Evolutionary conservation across 345 rosid species (phyloP), one percentile per base, ranked within the genome.

Genomic region (Corchorus capsularis): DNA sequence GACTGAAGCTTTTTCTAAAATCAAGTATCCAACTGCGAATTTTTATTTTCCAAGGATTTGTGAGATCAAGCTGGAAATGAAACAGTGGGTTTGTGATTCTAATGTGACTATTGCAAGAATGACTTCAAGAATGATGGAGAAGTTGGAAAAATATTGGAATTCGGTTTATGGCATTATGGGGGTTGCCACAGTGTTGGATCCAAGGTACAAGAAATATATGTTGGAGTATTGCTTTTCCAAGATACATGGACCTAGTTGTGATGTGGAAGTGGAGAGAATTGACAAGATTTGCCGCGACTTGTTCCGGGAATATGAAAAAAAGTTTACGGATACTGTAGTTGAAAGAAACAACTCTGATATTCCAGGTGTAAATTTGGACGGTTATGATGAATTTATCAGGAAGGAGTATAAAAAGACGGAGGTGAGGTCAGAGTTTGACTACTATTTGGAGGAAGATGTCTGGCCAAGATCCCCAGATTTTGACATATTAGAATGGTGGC

Each of bases 1-100:
- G 19, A 76, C 71, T 13, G 49, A 74, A 4, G 4, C 68, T 6
- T 69, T 74, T 49, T 75, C 56, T 2, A 74, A 75, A 0, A 14
- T 59, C 6, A 75, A 39, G 0, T 35, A 62, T 62, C 17, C n/a
- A 27, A 12, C 45, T 27, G 43, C 37, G 34, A 62, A 62, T 34
- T 14, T 34, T 62, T 59, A 35, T 62, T 62, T 62, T 35, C 0
- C 43, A 12, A 27, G 32, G 15, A 13, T 62, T 62, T 62, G n/a
- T 62, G 17, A 34, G 14, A 62, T 62, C 17, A 10, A 10, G 14
- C 3, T 62, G 16, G 35, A 43, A 27, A 34, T 62, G 15, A 5
- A 4, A 10, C 2, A 62, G 14, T 62, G 45, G 43, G 1, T 3
- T 13, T 14, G 0, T 62, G 35, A 34, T 35, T 27, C 16, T 62